Percentiles rank a stretch among this genome's conserved stretches.
phyloP scores from a whole-genome alignment of 2,329 filamentous ascomycete genomes.

The Camillea tinctor region DNA sequence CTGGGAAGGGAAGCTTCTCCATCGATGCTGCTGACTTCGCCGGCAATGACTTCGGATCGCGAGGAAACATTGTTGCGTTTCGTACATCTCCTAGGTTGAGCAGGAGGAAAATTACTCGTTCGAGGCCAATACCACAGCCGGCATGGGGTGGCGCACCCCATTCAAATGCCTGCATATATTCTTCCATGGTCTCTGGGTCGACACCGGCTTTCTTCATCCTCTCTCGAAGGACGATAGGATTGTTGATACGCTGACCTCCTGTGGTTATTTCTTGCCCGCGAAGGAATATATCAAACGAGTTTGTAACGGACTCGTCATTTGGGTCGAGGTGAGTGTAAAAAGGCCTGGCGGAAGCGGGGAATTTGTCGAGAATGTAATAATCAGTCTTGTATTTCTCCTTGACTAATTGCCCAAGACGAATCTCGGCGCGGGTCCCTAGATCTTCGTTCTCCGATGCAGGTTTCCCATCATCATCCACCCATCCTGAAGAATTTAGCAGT shows the following conservation, averaged over 20 bases:
- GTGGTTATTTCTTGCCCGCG: conserved; percentile 91
- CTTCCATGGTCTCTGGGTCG: conserved; percentile 78
- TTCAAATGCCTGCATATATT: conserved; percentile 86
- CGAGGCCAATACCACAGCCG: conserved; percentile 84
- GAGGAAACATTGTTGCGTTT: conserved; percentile 81
- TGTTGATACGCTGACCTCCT: conserved; percentile 90
- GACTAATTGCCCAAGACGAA: conserved; percentile 78
- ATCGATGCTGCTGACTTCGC: conserved; percentile 45
- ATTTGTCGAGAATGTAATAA: conserved; percentile 94
- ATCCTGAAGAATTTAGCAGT: conserved; percentile 76
- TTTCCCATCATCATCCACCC: conserved; percentile 75
- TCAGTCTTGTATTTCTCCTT: conserved; percentile 86
- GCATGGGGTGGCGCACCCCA: conserved; percentile 87
- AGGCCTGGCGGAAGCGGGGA: conserved; percentile 77
- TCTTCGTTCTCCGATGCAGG: conserved; percentile 72
- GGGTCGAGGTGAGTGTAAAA: conserved; percentile 90
- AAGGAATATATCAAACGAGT: conserved; percentile 94
- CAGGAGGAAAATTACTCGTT: conserved; percentile 83
- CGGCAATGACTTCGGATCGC: conserved; percentile 85
- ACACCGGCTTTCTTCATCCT: conserved; percentile 77
- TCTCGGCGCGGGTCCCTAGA: conserved; percentile 81
- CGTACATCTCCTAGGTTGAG: conserved; percentile 86
- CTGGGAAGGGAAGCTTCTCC: conserved; percentile 71
- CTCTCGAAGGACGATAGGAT: conserved; percentile 68
- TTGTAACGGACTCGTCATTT: conserved; percentile 56